phyloP scores from a whole-genome alignment of 352 stramenopile species.

The Globisporangium uncinulatum region DNA sequence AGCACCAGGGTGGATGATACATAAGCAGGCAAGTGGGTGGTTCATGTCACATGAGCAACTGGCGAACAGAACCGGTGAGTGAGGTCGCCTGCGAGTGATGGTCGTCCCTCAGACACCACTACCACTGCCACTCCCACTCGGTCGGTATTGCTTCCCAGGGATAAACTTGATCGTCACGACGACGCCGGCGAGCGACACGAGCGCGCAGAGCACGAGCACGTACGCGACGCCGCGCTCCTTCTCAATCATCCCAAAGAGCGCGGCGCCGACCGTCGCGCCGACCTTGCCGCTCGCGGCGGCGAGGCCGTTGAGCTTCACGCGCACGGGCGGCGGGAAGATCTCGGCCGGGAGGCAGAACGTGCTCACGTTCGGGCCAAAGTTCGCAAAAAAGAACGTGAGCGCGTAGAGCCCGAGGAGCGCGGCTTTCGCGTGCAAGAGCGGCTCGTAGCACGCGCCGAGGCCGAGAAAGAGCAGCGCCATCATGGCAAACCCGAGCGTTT shows the following conservation, averaged over 20 bases:
- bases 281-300: conserved; percentile 84
- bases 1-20: too few species aligned
- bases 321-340: conserved; percentile 81
- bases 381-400: conserved; percentile 74
- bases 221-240: conserved; percentile 46
- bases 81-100: not conserved
- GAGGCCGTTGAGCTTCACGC: conserved; percentile 84
- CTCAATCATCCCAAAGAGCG: conserved; percentile 61
- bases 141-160: conserved; percentile 37
- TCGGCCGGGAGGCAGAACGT: conserved; percentile 89
- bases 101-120: too few species aligned
- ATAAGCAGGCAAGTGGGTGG: too few species aligned
- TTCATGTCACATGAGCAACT: too few species aligned
- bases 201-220: conserved; percentile 48
- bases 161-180: conserved; percentile 65
- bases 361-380: conserved; percentile 84
- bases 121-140: too few species aligned
- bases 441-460: conserved; percentile 48
- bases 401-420: conserved; percentile 63
- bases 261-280: conserved; percentile 66
- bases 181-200: conserved; percentile 53
- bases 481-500: conserved; percentile 71
- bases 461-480: conserved; percentile 66
- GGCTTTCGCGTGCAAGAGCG: conserved; percentile 32
- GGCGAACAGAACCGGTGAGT: not conserved